phyloP scores from a whole-genome alignment of 164 flowering plant genomes.

The Chimonanthus praecox region DNA sequence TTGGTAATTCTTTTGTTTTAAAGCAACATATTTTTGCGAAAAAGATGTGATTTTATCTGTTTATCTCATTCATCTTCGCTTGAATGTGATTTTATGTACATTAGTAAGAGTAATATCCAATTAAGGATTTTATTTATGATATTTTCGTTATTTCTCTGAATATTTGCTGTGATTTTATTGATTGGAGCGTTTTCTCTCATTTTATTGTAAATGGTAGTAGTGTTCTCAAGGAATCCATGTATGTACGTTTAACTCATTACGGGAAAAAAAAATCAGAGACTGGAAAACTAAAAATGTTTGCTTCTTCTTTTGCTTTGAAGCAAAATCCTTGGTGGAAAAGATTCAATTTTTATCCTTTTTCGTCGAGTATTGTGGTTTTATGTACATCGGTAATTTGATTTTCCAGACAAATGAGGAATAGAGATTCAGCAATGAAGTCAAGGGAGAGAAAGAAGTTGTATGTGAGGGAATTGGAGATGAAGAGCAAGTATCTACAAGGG shows the following conservation, averaged over 20 bases:
- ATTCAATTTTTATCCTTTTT: background rate
- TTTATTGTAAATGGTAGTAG: no score
- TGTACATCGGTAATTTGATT: background rate
- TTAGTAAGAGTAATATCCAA: background rate
- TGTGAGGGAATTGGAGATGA: slow-evolving; percentile 77
- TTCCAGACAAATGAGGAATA: slow-evolving; percentile 81
- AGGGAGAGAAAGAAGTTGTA: slow-evolving; percentile 90
- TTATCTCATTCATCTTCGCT: no score
- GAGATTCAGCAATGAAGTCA: slow-evolving; percentile 84
- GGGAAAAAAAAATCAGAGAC: background rate
- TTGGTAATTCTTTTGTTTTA: no score
- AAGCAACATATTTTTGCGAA: no score
- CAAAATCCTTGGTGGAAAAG: background rate
- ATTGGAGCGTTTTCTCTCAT: no score
- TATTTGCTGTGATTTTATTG: background rate
- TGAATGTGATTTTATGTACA: no score
- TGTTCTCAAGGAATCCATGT: background rate
- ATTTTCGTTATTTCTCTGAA: background rate
- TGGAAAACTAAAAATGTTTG: background rate
- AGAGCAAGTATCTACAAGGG: slow-evolving; percentile 69
- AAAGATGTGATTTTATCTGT: no score
- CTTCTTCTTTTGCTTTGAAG: background rate
- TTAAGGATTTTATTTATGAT: background rate
- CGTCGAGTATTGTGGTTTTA: background rate
- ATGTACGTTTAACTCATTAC: background rate